These are phyloP conservation scores for Coniochaeta ligniaria DNA, from an alignment of 2,329 filamentous ascomycete species.

Conservation along the genomic window DNA sequence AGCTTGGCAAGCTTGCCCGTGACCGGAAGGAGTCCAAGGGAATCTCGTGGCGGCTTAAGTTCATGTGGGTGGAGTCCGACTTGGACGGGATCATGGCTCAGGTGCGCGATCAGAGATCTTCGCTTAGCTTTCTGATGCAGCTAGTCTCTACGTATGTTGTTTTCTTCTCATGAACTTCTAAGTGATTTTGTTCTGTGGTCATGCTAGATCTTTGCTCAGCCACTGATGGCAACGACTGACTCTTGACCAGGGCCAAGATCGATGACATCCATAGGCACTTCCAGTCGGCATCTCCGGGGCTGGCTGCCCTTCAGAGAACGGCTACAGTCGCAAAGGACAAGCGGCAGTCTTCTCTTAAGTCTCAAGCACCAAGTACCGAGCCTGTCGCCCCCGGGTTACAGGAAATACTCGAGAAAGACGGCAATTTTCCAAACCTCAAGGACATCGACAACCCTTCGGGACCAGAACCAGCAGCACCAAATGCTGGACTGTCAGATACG, in stretches of 20 bases:
- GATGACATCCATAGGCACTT: constrained; percentile 1
- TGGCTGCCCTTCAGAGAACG: neutral
- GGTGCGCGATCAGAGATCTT: constrained; percentile 1
- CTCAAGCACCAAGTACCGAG: neutral
- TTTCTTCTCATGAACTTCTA: neutral
- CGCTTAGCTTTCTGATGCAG: neutral
- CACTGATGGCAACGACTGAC: neutral
- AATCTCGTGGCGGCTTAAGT: neutral
- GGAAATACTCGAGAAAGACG: neutral
- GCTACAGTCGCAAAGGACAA: neutral
- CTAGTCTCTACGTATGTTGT: neutral
- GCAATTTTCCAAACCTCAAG: neutral
- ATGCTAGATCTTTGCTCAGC: neutral
- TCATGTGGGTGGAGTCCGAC: constrained; percentile 1
- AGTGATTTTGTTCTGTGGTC: neutral
- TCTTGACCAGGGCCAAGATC: neutral
- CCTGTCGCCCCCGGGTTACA: neutral
- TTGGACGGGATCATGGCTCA: neutral
- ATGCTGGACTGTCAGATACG: neutral
- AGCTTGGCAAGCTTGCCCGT: neutral
- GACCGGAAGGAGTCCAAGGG: neutral
- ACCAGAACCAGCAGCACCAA: neutral
- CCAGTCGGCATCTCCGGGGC: neutral
- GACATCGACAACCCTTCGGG: neutral
- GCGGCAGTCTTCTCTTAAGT: neutral